A percentile compares a stretch with the other conserved stretches of the same genome.
These are phyloP conservation scores for Spergularia azorica DNA, from an alignment of 179 eudicot species.

Conservation along the genomic window DNA sequence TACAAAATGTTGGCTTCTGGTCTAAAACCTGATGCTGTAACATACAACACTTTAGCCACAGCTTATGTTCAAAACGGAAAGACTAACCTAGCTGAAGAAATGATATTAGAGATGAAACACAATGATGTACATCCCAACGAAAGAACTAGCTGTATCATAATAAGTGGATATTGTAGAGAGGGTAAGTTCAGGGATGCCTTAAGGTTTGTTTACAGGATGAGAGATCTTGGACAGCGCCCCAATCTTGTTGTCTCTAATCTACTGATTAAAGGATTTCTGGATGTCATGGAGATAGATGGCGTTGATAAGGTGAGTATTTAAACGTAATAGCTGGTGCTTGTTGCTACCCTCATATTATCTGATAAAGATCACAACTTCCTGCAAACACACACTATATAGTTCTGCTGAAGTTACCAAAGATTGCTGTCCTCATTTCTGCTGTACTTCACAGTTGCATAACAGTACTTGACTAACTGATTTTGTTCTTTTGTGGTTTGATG, in stretches of 20 bases:
- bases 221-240: constrained; percentile 48
- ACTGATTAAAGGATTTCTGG: constrained; percentile 65
- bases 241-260: constrained; percentile 64
- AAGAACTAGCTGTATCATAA: constrained; percentile 58
- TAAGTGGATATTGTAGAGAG: constrained; percentile 62
- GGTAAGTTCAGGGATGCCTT: constrained; percentile 63
- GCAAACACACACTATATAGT: neutral
- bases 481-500: constrained; percentile 2
- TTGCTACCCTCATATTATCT: neutral
- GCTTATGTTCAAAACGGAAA: constrained; percentile 62
- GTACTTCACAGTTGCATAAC: neutral
- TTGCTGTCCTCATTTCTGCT: too few relatives aligned
- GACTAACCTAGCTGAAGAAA: constrained; percentile 48
- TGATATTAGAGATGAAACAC: constrained; percentile 56
- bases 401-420: neutral
- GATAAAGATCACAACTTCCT: neutral
- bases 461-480: neutral
- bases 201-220: constrained; percentile 61
- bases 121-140: constrained; percentile 57
- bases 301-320: constrained; percentile 55
- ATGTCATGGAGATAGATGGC: constrained; percentile 46
- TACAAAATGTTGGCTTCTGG: constrained; percentile 49
- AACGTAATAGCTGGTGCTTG: neutral
- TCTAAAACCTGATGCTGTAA: constrained; percentile 53
- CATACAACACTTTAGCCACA: constrained; percentile 64